Base-by-base conservation (phyloP, 2,329 filamentous ascomycete genomes). In the Calycina herbarum region DNA sequence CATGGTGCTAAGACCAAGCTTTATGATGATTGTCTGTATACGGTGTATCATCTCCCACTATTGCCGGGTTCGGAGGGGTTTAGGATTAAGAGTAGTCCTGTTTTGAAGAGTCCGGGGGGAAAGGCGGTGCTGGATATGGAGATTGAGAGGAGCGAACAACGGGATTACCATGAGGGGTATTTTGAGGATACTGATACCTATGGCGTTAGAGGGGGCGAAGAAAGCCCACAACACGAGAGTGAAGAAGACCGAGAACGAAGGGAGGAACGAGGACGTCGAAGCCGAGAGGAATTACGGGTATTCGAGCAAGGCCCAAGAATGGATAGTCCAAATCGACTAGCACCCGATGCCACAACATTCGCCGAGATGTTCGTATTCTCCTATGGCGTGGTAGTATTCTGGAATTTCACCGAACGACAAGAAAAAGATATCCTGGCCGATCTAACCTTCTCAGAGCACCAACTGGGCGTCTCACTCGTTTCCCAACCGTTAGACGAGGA, bases 331-430 rank as follows among this genome's bases (percentile, higher is more conserved):
- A 83, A 85, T 76, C 84, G 86, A 33, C 83, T 92, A 29, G 86
- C 86, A 0, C 85, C 90, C 5, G 87, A 93, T 74, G 86, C 89
- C 42, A 89, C 94, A 74, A 85, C 89, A 64, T 93, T 96, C 75
- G 94, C 92, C 54, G 95, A 99, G 79, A 92, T 98, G 87, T 98
- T 97, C 76, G 90, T 99, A 72, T 98, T 96, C 78, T 94, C 92
- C 17, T 99, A 99, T 75, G 95, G 95, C 24, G 94, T 99, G 0
- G 94, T 95, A 0, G 95, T 99, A 5, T 97, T 99, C 77, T 99
- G 95, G 95, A 99, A 99, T 77, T 97, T 99, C 73, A 94, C 92
- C 11, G 94, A 97, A 77, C 86, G 90, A 70, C 95, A 99, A 77
- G 95, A 99, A 77, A 97, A 97, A 78, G 94, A 97, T 73, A 92